phyloP scores from a whole-genome alignment of 2,329 filamentous ascomycete species.

The Domatiomyces globalis region DNA sequence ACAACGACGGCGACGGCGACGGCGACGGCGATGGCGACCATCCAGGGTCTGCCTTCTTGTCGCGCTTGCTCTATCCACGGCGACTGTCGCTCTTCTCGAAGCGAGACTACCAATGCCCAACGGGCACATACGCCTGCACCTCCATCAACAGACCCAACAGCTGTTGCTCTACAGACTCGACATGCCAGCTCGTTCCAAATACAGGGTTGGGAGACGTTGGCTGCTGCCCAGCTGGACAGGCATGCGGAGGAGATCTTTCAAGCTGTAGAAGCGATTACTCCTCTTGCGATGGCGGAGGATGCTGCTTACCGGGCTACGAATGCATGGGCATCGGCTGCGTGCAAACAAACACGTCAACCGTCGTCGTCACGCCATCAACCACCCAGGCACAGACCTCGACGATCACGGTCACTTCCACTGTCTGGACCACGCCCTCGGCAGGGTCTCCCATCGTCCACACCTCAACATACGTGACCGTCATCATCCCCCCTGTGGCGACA shows the following conservation, averaged over 20 bases:
- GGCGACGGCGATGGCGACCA: too few species aligned
- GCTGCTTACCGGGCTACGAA: constrained; percentile 46
- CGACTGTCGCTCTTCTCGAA: constrained; percentile 9
- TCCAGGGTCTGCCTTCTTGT: background rate
- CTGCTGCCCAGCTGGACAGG: constrained; percentile 43
- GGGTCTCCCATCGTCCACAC: constrained; percentile 14
- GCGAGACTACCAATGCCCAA: constrained; percentile 44
- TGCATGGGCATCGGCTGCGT: constrained; percentile 45
- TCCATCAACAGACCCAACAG: constrained; percentile 43
- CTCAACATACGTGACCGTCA: constrained; percentile 25
- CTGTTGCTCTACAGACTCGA: constrained; percentile 41
- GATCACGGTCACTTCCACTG: constrained; percentile 18
- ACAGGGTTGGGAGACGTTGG: constrained; percentile 43
- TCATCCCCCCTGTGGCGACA: constrained; percentile 15
- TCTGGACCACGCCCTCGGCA: constrained; percentile 10
- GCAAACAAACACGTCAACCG: constrained; percentile 17
- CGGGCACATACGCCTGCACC: constrained; percentile 39
- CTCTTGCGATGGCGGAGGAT: constrained; percentile 45
- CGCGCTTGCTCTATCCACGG: background rate
- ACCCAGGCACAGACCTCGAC: constrained; percentile 6
- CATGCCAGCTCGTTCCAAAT: constrained; percentile 40
- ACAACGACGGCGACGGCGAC: too few species aligned
- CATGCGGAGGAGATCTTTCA: constrained; percentile 38
- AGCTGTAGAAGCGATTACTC: constrained; percentile 40
- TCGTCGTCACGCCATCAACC: constrained; percentile 7